Base-by-base conservation (phyloP, 768 basidiomycete genomes). In the Cyathus striatus region DNA sequence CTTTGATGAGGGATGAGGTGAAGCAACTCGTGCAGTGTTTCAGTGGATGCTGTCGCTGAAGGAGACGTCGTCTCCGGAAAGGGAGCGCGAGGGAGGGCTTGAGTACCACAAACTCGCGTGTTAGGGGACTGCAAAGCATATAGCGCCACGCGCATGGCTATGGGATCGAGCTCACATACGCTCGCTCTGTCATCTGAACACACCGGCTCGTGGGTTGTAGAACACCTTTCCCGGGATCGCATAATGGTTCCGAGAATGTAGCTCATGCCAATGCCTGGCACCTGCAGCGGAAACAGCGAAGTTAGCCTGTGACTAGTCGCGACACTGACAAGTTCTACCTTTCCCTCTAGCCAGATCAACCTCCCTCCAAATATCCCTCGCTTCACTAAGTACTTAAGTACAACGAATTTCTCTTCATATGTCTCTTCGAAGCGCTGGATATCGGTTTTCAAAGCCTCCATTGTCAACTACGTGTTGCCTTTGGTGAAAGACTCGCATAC, bases 21-120 rank as follows among this genome's bases (percentile, higher is more conserved):
- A 2, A 93, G 78, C 12, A 90, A 76, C 41, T 89, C 85, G 45
- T 91, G 91, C 1, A 91, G 91, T 0, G 81, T 79, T 3, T 55
- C 50, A 0, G n/a, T n/a, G n/a, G 70, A 56, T 1, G 71, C 70
- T 25, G 79, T 79, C 21, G 78, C 72, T 12, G 89, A 52, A 21
- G 90, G 84, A 1, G 73, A 74, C 59, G 91, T 92, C 6, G 50
- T 35, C 1, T 51, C 17, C 0, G 84, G 70, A 2, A 90, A 69
- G 0, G 69, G 52, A 0, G 38, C 44, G n/a, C n/a, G 6, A 93
- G 72, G 10, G 90, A 93, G 2, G 81, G 62, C 24, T 65, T 61
- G 10, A 91, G 52, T 22, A 90, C 61, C 0, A 70, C 59, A 41
- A 4, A 75, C 45, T 23, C 51, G 46, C 1, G 53, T 40, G 5